Evolutionary conservation across 108 stramenopile genomes (phyloP), one percentile per base, ranked within the genome.

Genomic region (Pseudonitzschia multiseries): DNA sequence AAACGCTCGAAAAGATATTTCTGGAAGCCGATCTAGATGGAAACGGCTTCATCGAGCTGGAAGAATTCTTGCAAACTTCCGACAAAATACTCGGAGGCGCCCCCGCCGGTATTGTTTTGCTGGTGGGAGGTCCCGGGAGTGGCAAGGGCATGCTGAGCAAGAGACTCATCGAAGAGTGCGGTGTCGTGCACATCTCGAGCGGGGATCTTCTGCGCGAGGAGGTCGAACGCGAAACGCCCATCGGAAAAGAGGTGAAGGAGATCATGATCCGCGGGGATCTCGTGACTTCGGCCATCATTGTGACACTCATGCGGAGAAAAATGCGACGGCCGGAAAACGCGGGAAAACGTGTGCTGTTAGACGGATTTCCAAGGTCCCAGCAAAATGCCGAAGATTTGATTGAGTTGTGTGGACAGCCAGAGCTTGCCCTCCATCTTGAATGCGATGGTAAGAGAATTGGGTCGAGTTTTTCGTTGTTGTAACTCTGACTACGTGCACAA

Each of bases 41-140:
- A 1, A 71, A 88, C 65, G 93, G 90, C 21, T 52, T 75, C 0
- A 87, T 93, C 69, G 70, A 72, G 18, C 73, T 81, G 41, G 73
- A 83, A 69, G 92, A 93, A 74, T 93, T 93, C 72, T 64, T 91
- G 21, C 53, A 52, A 0, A 54, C 77, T 6, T 75, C 82, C 15
- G 87, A 88, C 50, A 60, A 78, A 21, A 82, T 93, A 46, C 65
- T 93, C 27, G 87, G 81, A 40, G 80, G 86, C 27, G 77, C 82
- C 40, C 93, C 93, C 4, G 93, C 90, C 3, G 69, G 90, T 18
- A 89, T 96, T 52, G 84, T 99, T 44, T 74, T 99, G 36, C 85
- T 99, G 17, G 96, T 97, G 20, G 98, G 98, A 18, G 96, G 96
- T 14, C 98, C 98, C 2, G 98, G 97, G 22, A 87, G 90, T 27